Evolutionary conservation across 768 basidiomycete species (phyloP).

Genomic region (Obba rivulosa): DNA sequence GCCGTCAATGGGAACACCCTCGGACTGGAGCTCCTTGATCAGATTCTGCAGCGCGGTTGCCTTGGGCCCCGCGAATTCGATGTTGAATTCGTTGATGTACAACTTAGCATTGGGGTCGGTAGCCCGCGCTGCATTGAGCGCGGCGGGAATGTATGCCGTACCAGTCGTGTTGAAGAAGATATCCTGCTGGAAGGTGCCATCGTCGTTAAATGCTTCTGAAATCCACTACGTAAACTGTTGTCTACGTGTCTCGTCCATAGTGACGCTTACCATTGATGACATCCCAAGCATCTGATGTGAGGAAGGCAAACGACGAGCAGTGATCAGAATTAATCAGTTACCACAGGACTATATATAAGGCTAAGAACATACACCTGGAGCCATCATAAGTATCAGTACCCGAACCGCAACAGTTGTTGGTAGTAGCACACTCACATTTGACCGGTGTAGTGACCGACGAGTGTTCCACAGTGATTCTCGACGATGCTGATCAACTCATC

Average conservation of each 20-base stretch:
- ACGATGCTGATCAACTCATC: constrained; percentile 39
- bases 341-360: not conserved
- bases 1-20: constrained; percentile 52
- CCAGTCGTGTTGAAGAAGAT: constrained; percentile 51
- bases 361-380: constrained; percentile 2
- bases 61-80: constrained; percentile 39
- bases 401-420: not conserved
- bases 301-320: too few relatives aligned
- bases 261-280: constrained; percentile 37
- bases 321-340: not conserved
- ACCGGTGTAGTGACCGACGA: constrained; percentile 49
- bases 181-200: constrained; percentile 50
- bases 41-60: constrained; percentile 51
- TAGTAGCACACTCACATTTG: constrained; percentile 33
- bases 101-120: constrained; percentile 54
- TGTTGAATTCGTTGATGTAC: constrained; percentile 42
- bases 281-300: constrained; percentile 41
- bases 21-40: constrained; percentile 39
- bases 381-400: not conserved
- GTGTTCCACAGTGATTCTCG: constrained; percentile 42
- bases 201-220: constrained; percentile 49
- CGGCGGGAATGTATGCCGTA: constrained; percentile 42
- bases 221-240: not conserved
- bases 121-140: constrained; percentile 46
- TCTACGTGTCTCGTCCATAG: not conserved